Conservation (phyloP, 345 rosid genomes). For the Brassica carinata region DNA sequence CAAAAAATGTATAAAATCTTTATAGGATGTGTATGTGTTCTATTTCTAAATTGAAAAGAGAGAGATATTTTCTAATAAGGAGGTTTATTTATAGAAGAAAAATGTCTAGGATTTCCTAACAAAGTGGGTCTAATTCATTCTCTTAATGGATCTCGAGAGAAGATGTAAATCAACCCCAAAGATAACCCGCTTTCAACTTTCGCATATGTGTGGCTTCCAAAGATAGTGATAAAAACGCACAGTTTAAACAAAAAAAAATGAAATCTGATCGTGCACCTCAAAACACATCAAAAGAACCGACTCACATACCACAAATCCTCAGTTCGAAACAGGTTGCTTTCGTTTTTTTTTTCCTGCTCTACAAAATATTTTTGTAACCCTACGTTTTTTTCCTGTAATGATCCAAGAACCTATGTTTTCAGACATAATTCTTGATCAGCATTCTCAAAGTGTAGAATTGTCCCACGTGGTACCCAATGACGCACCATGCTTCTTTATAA, state of each 20-base stretch:
- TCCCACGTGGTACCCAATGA: slow-evolving; percentile 56
- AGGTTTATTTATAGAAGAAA: too few species aligned
- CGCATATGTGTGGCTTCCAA: background rate
- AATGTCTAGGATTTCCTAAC: too few species aligned
- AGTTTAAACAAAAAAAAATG: background rate
- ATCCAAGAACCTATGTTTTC: background rate
- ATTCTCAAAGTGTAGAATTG: slow-evolving; percentile 5
- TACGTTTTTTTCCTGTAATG: too few species aligned
- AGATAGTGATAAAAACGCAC: background rate
- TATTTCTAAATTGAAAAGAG: too few species aligned
- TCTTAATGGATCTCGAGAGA: too few species aligned
- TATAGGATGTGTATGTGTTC: too few species aligned
- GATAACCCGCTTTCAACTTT: background rate
- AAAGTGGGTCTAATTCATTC: too few species aligned
- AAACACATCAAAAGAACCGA: background rate
- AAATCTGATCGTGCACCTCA: background rate
- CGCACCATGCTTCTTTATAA: slow-evolving; percentile 76
- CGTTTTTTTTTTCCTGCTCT: slow-evolving; percentile 4
- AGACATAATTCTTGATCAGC: background rate
- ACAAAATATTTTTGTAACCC: background rate
- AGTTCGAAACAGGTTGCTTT: background rate
- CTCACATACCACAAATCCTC: background rate
- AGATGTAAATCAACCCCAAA: too few species aligned
- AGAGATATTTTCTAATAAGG: too few species aligned
- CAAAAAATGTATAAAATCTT: too few species aligned